Evolutionary conservation across 2,329 filamentous ascomycete genomes (phyloP).

Genomic region (Paraphoma sp.): DNA sequence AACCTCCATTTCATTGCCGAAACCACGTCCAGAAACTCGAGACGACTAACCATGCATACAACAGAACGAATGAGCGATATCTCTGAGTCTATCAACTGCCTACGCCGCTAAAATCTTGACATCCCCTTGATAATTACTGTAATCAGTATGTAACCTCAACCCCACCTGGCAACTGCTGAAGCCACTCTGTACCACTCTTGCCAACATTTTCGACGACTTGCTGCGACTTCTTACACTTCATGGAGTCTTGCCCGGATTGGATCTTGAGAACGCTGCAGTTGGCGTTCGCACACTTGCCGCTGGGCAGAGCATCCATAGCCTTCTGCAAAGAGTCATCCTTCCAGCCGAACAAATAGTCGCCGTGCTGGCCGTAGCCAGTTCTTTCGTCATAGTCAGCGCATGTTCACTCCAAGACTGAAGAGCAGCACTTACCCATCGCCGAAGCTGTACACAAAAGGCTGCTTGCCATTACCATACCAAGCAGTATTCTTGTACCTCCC

Average conservation of each 20-base stretch:
- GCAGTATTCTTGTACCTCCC: conserved; percentile 27
- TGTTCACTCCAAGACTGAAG: neutral
- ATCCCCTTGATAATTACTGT: too few species aligned
- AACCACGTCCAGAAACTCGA: neutral
- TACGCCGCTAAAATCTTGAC: too few species aligned
- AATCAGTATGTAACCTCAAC: conserved; percentile 22
- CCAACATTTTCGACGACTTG: conserved; percentile 57
- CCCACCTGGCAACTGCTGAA: conserved; percentile 39
- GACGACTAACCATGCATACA: neutral
- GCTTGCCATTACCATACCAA: conserved; percentile 31
- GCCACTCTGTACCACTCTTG: conserved; percentile 25
- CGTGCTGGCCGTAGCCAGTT: conserved; percentile 30
- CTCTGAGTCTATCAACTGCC: neutral
- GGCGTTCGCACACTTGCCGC: conserved; percentile 37
- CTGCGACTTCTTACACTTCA: conserved; percentile 45
- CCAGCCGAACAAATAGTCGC: conserved; percentile 31
- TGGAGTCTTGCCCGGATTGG: conserved; percentile 33
- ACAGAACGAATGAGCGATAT: neutral
- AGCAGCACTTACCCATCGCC: conserved; percentile 48
- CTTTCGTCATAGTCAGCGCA: conserved; percentile 11
- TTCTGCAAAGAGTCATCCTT: conserved; percentile 25
- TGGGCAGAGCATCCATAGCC: conserved; percentile 27
- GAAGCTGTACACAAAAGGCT: conserved; percentile 39
- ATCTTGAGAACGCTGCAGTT: conserved; percentile 40
- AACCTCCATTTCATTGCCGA: neutral